Conservation (phyloP, 108 stramenopile genomes). For the Nitzschia inconspicua region DNA sequence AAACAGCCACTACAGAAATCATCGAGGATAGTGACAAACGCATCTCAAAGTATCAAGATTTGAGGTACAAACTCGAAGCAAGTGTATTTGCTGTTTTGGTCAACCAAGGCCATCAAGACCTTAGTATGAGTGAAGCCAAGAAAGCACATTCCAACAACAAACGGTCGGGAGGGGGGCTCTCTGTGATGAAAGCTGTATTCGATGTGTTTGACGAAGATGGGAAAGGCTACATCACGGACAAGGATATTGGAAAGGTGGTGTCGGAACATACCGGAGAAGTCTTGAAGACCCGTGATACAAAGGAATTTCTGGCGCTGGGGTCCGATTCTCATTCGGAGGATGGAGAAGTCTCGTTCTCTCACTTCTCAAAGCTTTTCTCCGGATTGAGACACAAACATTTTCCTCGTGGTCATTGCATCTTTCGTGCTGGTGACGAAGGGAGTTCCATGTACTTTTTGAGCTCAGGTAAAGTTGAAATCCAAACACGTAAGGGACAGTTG, state of each 20-base stretch:
- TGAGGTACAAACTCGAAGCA: conserved; percentile 59
- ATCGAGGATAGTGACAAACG: conserved; percentile 74
- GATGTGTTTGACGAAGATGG: conserved; percentile 71
- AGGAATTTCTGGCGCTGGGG: conserved; percentile 43
- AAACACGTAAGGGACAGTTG: conserved; percentile 68
- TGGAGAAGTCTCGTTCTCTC: conserved; percentile 49
- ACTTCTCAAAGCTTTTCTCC: conserved; percentile 63
- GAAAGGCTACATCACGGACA: conserved; percentile 64
- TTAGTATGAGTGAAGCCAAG: conserved; percentile 42
- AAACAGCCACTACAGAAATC: conserved; percentile 61
- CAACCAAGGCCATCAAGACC: conserved; percentile 42
- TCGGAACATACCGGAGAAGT: conserved; percentile 52
- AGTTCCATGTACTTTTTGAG: conserved; percentile 86
- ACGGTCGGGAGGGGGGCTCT: conserved; percentile 31
- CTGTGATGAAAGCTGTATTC: conserved; percentile 73
- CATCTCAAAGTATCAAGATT: conserved; percentile 62
- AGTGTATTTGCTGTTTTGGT: conserved; percentile 75
- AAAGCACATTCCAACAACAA: conserved; percentile 11
- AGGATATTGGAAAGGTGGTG: conserved; percentile 67
- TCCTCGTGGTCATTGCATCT: conserved; percentile 76
- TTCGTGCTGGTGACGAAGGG: conserved; percentile 74
- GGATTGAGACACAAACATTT: conserved; percentile 63
- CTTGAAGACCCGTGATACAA: conserved; percentile 39
- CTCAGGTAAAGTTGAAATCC: conserved; percentile 78
- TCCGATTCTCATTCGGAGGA: conserved; percentile 18